Evolutionary conservation across 139 green algal species (phyloP).

Genomic region (Eudorina sp.): DNA sequence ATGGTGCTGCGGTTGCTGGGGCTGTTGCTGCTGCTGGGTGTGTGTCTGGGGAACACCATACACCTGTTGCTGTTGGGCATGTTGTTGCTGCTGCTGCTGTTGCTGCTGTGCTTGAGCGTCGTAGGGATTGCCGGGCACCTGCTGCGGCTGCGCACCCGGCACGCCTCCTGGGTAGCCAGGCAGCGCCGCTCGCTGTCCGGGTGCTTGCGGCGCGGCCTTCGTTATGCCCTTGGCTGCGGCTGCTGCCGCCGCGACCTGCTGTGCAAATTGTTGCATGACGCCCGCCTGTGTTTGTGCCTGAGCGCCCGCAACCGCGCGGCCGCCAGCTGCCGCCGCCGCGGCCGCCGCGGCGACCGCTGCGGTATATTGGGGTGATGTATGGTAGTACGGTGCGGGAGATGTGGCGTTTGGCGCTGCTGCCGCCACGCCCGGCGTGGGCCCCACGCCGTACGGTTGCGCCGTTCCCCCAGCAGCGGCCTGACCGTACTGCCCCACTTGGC

Average conservation of each 20-base stretch:
- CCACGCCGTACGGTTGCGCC: background rate
- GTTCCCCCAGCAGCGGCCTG: background rate
- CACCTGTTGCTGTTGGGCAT: slow-evolving; percentile 5
- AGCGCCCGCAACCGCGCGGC: background rate
- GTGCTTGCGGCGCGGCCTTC: background rate
- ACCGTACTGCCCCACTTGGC: background rate
- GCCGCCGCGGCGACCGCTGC: slow-evolving; percentile 1
- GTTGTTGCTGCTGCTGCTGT: background rate
- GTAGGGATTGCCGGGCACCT: background rate
- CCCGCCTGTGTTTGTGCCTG: background rate
- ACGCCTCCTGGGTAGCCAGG: background rate
- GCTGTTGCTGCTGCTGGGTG: background rate
- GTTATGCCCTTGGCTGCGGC: slow-evolving; percentile 1
- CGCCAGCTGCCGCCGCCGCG: background rate
- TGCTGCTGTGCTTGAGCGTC: background rate
- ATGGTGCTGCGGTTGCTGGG: background rate
- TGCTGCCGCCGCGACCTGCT: background rate
- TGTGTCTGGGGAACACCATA: background rate
- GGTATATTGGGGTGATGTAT: background rate
- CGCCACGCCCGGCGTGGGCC: background rate
- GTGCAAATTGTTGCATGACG: slow-evolving; percentile 1
- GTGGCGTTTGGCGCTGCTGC: background rate
- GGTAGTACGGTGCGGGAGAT: slow-evolving; percentile 10
- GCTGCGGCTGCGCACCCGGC: background rate
- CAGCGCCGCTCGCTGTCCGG: background rate